These are phyloP conservation scores for Panicum virgatum DNA, from an alignment of 202 grass and related monocot genomes.

Conservation along the genomic window DNA sequence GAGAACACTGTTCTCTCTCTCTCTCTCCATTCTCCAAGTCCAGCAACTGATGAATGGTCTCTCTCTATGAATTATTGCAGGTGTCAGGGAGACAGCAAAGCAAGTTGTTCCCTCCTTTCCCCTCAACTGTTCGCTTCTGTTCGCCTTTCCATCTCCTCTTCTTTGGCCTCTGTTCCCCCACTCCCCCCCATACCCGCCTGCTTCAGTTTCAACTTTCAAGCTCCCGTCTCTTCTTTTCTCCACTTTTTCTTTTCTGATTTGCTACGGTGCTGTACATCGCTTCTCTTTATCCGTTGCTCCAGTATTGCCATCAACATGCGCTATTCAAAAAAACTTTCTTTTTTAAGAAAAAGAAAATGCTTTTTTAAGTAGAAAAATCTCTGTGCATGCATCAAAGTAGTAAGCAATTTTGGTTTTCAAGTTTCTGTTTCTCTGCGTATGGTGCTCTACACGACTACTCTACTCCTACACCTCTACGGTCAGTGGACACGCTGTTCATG, in stretches of 20 bases:
- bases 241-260: background rate
- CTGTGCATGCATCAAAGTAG: no score
- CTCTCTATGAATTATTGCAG: constrained; percentile 46
- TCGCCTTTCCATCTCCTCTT: constrained; percentile 1
- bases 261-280: background rate
- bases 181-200: background rate
- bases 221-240: background rate
- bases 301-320: background rate
- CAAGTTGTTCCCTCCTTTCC: constrained; percentile 75
- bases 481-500: background rate
- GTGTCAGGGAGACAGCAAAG: constrained; percentile 85
- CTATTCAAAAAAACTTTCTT: no score
- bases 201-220: background rate
- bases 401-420: no score
- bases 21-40: no score
- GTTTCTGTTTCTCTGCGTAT: background rate
- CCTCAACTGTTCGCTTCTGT: constrained; percentile 35
- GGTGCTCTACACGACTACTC: no score
- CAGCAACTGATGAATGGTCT: background rate
- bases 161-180: background rate
- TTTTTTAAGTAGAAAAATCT: no score
- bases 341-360: no score
- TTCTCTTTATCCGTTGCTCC: background rate
- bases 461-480: background rate
- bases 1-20: no score